Base-by-base conservation (phyloP, 2,329 filamentous ascomycete genomes). In the Aurifilum marmelostoma region DNA sequence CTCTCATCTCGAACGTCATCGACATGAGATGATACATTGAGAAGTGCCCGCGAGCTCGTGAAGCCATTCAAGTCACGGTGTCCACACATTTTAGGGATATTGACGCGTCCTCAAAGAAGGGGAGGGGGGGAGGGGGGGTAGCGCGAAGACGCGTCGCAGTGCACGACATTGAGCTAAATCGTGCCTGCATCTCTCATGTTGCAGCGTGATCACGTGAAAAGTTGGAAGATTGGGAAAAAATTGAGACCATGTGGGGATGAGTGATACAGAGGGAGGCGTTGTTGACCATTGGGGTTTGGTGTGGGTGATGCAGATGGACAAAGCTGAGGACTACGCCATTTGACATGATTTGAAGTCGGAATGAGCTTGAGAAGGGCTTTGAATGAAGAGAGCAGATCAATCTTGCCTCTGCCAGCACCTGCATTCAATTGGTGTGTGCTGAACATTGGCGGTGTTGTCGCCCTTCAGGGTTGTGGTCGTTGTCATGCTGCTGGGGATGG, bases 171-270 rank as follows among this genome's bases (percentile, higher is more conserved):
- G 43, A 32, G 39, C 18, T 5, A 24, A 11, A 16, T 64, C 11
- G 6, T 39, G 47, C 29, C 27, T 27, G 52, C 24, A 21, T 47
- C n/a, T 34, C 12, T 29, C 24, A 24, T 7, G 37, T 58, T 16
- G 54, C 37, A 52, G 32, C 37, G 52, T 66, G 39, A 59, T 66
- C 64, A 59, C 62, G 66, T 67, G 52, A n/a, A 32, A 37, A 29
- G 32, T 56, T 24, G 62, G 27, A 5, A n/a, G 9, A 54, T n/a
- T 39, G 41, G 11, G 47, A 9, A 56, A n/a, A 9, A 56, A n/a
- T 39, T 34, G 24, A 24, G 43, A 39, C 11, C 37, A 32, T 64
- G 54, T 24, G 29, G 21, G 24, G 9, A 14, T 14, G 24, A 34
- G 50, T 41, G 37, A 21, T 27, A 39, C 47, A 54, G 11, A 27